Evolutionary conservation across 73 alveolate species (phyloP), one percentile per base, ranked within the genome.

Genomic region (Breviolum minutum): DNA sequence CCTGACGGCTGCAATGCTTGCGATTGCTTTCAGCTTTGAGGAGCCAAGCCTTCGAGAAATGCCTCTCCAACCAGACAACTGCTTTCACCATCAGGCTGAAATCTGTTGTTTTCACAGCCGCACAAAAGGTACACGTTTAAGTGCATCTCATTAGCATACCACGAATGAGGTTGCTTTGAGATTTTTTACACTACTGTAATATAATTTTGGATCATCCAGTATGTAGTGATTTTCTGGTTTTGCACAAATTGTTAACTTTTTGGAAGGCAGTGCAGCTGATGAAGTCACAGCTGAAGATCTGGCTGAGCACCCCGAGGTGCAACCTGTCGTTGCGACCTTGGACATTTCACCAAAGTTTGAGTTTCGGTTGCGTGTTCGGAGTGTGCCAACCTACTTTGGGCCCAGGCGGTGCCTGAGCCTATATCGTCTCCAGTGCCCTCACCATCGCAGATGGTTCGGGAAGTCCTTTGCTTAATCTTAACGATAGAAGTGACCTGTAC

Each of bases 201-300:
- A n/a, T n/a, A n/a, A n/a, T n/a, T n/a, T n/a, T n/a, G n/a, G n/a
- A n/a, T n/a, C n/a, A n/a, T n/a, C n/a, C n/a, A n/a, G n/a, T n/a
- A n/a, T n/a, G n/a, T n/a, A n/a, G n/a, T 68, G 77, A 22, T 68
- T 17, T 17, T 68, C n/a, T 22, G 24, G 17, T 0, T 22, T 68
- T 68, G 24, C 77, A 14, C 24, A 0, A 22, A 4, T 68, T 68
- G 77, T 22, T 17, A 1, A 22, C 77, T 4, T 2, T 22, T 17
- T 29, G n/a, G 29, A 26, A 86, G 94, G 94, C 63, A 86, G 94
- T 63, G 94, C 94, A 26, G 79, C 94, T 27, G 94, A 86, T 86
- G 94, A 86, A 6, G 32, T 26, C 74, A 20, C 27, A 11, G 94
- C 77, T 17, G 94, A 86, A 12, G 94, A 61, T 6, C 63, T 63